A percentile compares a stretch with the other conserved stretches of the same genome.
These are phyloP conservation scores for Chrysanthemum seticuspe DNA, from an alignment of 129 eudicot species.

Conservation along the genomic window DNA sequence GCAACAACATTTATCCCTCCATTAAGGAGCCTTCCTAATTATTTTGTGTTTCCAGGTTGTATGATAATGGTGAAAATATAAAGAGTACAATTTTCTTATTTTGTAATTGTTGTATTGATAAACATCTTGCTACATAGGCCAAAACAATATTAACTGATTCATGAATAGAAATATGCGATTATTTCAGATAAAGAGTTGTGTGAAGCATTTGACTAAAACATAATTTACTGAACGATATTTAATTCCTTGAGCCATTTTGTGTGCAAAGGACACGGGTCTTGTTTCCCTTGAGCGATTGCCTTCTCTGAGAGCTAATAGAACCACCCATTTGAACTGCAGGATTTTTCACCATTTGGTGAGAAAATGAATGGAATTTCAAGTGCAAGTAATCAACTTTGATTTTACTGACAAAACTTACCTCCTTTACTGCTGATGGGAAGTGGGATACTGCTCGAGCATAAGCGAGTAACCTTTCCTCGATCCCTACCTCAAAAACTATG, in stretches of 20 bases:
- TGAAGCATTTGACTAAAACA: background rate
- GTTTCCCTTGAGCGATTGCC: conserved; percentile 79
- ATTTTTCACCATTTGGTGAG: background rate
- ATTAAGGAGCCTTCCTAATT: background rate
- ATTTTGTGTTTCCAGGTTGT: background rate
- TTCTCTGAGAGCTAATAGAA: conserved; percentile 90
- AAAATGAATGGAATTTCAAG: background rate
- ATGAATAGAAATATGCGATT: conserved; percentile 6
- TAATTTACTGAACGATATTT: conserved; percentile 42
- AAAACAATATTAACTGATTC: background rate
- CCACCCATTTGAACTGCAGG: conserved; percentile 94
- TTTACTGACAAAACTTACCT: conserved; percentile 42
- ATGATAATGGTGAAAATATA: conserved; percentile 1
- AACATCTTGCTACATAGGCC: too few species aligned
- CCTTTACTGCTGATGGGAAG: conserved; percentile 98
- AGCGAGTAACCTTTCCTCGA: conserved; percentile 78
- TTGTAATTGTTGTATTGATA: background rate
- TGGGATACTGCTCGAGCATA: conserved; percentile 95
- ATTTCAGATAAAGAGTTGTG: conserved; percentile 15
- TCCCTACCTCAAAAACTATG: conserved; percentile 59
- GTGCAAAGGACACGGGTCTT: conserved; percentile 92
- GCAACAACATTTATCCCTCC: background rate
- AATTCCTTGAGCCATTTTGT: conserved; percentile 88
- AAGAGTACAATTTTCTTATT: background rate
- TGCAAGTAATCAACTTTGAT: background rate